Evolutionary conservation across 1,284 basidiomycete species (phyloP).

Genomic region (Cryptococcus floricola): DNA sequence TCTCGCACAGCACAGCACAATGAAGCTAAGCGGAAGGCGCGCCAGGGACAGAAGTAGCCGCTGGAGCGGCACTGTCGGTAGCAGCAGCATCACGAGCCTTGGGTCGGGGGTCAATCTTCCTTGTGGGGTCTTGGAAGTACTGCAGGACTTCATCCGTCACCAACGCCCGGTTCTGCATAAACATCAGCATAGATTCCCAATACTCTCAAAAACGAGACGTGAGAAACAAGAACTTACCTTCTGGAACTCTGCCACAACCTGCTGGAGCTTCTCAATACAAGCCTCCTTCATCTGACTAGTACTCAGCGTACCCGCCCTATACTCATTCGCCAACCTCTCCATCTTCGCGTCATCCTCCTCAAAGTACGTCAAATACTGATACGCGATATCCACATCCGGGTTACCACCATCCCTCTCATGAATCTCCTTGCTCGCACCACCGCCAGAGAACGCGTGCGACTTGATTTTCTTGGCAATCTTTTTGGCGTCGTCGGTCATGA

Average conservation of each 20-base stretch:
- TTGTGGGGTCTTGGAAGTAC: conserved; percentile 76
- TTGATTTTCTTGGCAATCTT: conserved; percentile 99
- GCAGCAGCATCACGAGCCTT: conserved; percentile 6
- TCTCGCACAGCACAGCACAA: no score
- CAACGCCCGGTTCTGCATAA: conserved; percentile 67
- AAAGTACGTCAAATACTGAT: conserved; percentile 96
- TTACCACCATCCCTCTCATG: conserved; percentile 85
- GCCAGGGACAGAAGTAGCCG: neutral
- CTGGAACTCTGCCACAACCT: conserved; percentile 85
- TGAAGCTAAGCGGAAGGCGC: neutral
- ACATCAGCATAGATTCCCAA: neutral
- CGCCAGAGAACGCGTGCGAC: conserved; percentile 84
- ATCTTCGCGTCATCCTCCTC: conserved; percentile 90
- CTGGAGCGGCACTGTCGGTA: neutral
- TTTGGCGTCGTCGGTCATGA: conserved; percentile 87
- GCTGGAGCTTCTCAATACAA: conserved; percentile 80
- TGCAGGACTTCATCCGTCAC: conserved; percentile 75
- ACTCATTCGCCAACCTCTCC: conserved; percentile 73
- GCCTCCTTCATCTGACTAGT: conserved; percentile 90
- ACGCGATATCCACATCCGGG: conserved; percentile 92
- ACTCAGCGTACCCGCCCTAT: conserved; percentile 79
- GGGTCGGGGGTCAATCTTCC: conserved; percentile 65
- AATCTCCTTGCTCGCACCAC: conserved; percentile 86
- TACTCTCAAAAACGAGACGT: neutral
- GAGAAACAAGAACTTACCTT: conserved; percentile 56